Conservation (phyloP, 2,329 filamentous ascomycete species). For the Tolypocladium ophioglossoides region DNA sequence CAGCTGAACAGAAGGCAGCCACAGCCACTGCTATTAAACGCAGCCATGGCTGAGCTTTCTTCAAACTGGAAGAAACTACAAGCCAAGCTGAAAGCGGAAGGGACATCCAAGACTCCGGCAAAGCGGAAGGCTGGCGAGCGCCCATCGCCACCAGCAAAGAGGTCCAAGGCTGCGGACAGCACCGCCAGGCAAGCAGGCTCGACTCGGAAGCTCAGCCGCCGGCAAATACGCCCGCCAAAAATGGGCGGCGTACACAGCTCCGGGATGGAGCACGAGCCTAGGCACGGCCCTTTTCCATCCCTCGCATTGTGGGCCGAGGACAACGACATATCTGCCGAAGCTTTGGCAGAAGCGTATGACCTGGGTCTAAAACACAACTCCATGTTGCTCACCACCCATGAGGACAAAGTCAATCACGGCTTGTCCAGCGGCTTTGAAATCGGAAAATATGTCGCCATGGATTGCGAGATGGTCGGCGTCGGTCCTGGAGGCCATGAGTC, state of each 20-base stretch:
- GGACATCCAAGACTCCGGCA: slow-evolving; percentile 23
- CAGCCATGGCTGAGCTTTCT: slow-evolving; percentile 36
- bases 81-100: slow-evolving; percentile 42
- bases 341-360: slow-evolving; percentile 51
- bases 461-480: slow-evolving; percentile 97
- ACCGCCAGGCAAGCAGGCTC: background rate
- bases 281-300: slow-evolving; percentile 36
- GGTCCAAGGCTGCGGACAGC: slow-evolving; percentile 13
- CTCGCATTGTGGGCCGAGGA: slow-evolving; percentile 51
- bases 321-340: slow-evolving; percentile 49
- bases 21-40: background rate
- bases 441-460: slow-evolving; percentile 85
- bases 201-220: slow-evolving; percentile 4
- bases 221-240: background rate
- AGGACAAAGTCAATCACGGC: slow-evolving; percentile 53
- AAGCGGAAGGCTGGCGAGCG: slow-evolving; percentile 31
- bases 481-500: slow-evolving; percentile 60
- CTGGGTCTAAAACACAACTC: slow-evolving; percentile 40
- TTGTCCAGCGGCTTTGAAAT: slow-evolving; percentile 52
- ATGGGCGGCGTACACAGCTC: slow-evolving; percentile 52
- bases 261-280: slow-evolving; percentile 25
- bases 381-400: slow-evolving; percentile 30
- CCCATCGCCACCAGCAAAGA: slow-evolving; percentile 16
- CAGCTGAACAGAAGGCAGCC: background rate
- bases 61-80: slow-evolving; percentile 75